Conservation (phyloP, 257 asterid species). For the Paraleonurus japonicus region DNA sequence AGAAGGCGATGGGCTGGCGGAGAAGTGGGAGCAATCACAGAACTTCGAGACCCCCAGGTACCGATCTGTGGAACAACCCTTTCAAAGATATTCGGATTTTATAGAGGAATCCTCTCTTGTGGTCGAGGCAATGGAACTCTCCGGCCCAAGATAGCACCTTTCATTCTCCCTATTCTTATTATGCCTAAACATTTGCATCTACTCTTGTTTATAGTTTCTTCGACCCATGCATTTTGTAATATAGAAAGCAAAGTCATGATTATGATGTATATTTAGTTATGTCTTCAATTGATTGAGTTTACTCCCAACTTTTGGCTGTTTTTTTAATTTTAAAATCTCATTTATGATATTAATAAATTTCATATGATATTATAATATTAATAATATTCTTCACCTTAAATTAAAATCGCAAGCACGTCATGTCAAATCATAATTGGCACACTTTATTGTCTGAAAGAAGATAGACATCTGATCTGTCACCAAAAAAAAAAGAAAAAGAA, state of each 20-base stretch:
- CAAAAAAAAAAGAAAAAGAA: too few relatives aligned
- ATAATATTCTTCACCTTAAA: neutral
- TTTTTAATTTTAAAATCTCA: too few relatives aligned
- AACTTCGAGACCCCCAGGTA: constrained; percentile 51
- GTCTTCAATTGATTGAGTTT: constrained; percentile 30
- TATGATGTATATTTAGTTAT: constrained; percentile 30
- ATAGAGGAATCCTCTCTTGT: constrained; percentile 80
- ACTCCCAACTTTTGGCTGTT: neutral
- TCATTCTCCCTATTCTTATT: neutral
- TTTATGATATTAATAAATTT: too few relatives aligned
- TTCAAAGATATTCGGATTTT: constrained; percentile 74
- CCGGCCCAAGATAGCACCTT: constrained; percentile 81
- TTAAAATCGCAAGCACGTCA: neutral
- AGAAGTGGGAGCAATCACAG: constrained; percentile 91
- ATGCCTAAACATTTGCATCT: constrained; percentile 4
- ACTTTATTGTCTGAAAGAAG: neutral
- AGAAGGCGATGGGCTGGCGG: constrained; percentile 88
- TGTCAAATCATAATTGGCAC: neutral
- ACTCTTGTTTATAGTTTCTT: constrained; percentile 45
- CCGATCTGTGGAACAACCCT: constrained; percentile 45
- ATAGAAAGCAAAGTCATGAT: constrained; percentile 35
- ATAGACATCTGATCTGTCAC: too few relatives aligned
- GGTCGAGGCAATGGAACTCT: constrained; percentile 90
- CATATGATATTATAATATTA: neutral
- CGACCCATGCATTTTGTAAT: constrained; percentile 44